phyloP scores from a whole-genome alignment of 106 monocot species.

The Gastrodia elata region DNA sequence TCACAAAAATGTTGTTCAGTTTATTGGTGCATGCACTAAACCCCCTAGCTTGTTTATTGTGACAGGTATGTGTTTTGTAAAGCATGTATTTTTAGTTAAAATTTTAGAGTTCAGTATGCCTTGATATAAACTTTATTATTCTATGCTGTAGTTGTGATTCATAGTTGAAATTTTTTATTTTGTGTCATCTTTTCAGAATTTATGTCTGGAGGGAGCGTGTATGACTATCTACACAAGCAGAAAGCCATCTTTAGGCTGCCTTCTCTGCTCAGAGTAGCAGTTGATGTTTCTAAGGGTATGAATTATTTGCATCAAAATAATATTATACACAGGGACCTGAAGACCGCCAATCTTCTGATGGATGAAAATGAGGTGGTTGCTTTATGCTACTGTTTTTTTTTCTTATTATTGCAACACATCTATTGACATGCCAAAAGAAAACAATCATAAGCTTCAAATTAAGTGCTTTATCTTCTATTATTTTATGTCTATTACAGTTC shows the following conservation, averaged over 20 bases:
- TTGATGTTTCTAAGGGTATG: constrained; percentile 51
- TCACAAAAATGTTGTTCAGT: constrained; percentile 16
- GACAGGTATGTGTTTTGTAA: constrained; percentile 3
- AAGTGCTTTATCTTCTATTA: not conserved
- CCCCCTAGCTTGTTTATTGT: constrained; percentile 15
- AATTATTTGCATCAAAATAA: constrained; percentile 42
- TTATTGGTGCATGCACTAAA: constrained; percentile 17
- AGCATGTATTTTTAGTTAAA: too few relatives aligned
- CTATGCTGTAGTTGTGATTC: not conserved
- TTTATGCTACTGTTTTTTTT: constrained; percentile 1
- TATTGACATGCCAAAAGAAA: not conserved
- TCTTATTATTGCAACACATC: not conserved
- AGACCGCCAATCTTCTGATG: constrained; percentile 48
- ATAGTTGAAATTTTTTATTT: constrained; percentile 1
- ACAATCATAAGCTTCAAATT: not conserved
- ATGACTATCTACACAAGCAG: constrained; percentile 33
- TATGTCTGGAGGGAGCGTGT: constrained; percentile 42
- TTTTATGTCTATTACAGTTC: not conserved
- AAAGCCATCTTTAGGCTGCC: constrained; percentile 17
- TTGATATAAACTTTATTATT: not conserved
- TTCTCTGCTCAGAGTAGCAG: constrained; percentile 27
- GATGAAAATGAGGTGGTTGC: constrained; percentile 33
- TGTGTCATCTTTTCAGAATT: constrained; percentile 26
- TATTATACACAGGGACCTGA: constrained; percentile 48
- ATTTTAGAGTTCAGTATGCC: not conserved